These are phyloP conservation scores for Suillus bovinus DNA, from an alignment of 768 basidiomycete genomes.

Conservation along the genomic window DNA sequence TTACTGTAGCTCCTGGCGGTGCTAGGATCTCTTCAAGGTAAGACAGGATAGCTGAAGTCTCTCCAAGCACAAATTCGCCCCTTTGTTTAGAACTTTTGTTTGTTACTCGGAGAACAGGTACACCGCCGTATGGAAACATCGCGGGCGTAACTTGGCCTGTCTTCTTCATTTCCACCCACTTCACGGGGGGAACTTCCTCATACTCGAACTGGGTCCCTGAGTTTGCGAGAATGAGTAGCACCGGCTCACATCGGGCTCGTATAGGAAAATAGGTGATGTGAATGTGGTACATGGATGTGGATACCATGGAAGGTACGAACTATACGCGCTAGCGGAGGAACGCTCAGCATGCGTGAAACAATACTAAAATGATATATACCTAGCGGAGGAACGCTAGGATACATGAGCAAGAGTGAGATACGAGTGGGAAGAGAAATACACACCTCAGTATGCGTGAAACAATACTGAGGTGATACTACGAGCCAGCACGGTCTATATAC, in stretches of 20 bases:
- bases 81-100: constrained; percentile 11
- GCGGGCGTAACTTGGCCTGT: constrained; percentile 18
- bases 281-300: constrained; percentile 10
- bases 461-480: too few species aligned
- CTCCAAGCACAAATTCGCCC: constrained; percentile 21
- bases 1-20: constrained; percentile 16
- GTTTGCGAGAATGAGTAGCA: constrained; percentile 27
- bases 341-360: too few species aligned
- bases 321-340: too few species aligned
- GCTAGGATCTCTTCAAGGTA: constrained; percentile 25
- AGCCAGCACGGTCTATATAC: too few species aligned
- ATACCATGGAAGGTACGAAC: constrained; percentile 8
- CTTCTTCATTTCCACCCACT: constrained; percentile 20
- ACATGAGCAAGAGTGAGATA: too few species aligned
- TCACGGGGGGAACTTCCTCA: constrained; percentile 17
- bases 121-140: constrained; percentile 23
- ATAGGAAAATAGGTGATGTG: constrained; percentile 23
- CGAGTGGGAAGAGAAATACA: too few species aligned
- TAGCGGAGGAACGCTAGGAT: too few species aligned
- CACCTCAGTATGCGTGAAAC: too few species aligned
- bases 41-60: constrained; percentile 27
- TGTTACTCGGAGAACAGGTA: constrained; percentile 27
- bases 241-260: constrained; percentile 28
- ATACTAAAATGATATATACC: too few species aligned
- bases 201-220: constrained; percentile 24